Conservation (phyloP, 208 protist genomes). For the Trypanosoma grayi region DNA sequence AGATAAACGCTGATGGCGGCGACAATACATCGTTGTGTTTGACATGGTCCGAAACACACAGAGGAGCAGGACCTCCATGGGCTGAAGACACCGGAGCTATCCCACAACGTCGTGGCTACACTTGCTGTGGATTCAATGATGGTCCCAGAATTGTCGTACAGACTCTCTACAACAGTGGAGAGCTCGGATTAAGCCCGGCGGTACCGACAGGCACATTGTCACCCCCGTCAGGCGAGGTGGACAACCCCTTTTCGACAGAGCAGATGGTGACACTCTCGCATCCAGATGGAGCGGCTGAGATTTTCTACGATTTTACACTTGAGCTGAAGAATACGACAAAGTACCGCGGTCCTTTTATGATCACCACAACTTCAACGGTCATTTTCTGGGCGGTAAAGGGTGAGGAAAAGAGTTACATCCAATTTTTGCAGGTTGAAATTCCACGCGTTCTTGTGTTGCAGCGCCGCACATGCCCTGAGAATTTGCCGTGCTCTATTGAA, state of each 20-base stretch:
- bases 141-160: neutral
- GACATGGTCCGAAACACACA: constrained; percentile 5
- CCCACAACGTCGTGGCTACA: neutral
- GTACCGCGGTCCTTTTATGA: constrained; percentile 1
- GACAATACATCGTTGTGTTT: neutral
- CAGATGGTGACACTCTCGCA: constrained; percentile 4
- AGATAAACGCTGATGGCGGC: neutral
- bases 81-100: neutral
- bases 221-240: neutral
- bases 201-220: neutral
- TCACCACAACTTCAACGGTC: neutral
- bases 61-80: neutral
- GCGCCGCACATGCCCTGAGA: neutral
- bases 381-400: neutral
- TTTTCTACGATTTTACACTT: constrained; percentile 1
- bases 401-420: neutral
- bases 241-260: neutral
- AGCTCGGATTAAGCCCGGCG: neutral
- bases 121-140: constrained; percentile 6
- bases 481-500: neutral
- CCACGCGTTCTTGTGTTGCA: neutral
- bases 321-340: neutral
- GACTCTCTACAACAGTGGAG: neutral
- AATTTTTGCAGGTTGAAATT: constrained; percentile 1
- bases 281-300: neutral